phyloP scores from a whole-genome alignment of 352 stramenopile genomes.

The Globisporangium okanoganense region DNA sequence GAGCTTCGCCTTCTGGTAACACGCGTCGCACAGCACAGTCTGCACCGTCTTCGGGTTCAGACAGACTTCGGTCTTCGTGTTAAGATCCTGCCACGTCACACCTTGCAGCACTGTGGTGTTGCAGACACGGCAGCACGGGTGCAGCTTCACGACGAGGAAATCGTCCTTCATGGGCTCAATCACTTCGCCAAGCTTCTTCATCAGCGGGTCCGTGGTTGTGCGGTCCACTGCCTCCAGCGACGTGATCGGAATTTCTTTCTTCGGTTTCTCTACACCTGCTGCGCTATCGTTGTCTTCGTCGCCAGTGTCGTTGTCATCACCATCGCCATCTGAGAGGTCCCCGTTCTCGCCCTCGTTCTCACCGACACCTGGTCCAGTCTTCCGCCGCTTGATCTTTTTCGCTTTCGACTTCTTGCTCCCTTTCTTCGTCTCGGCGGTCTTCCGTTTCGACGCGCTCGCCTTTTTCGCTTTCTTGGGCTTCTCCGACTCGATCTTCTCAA shows the following conservation, averaged over 20 bases:
- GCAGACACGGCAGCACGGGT: slow-evolving; percentile 80
- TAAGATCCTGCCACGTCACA: slow-evolving; percentile 57
- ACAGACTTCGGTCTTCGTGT: slow-evolving; percentile 55
- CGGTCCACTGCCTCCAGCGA: slow-evolving; percentile 65
- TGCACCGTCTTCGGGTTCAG: slow-evolving; percentile 67
- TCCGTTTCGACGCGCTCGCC: slow-evolving; percentile 53
- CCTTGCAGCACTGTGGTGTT: slow-evolving; percentile 74
- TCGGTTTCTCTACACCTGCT: slow-evolving; percentile 24
- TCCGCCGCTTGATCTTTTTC: slow-evolving; percentile 77
- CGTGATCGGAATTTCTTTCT: slow-evolving; percentile 32
- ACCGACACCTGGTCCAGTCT: slow-evolving; percentile 27
- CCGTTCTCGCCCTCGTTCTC: slow-evolving; percentile 32
- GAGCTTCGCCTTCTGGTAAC: slow-evolving; percentile 63
- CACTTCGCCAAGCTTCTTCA: slow-evolving; percentile 84
- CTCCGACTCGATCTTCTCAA: slow-evolving; percentile 86
- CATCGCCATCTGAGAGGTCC: slow-evolving; percentile 39
- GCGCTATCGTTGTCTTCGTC: slow-evolving; percentile 13
- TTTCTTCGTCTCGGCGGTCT: slow-evolving; percentile 62
- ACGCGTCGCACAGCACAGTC: slow-evolving; percentile 71
- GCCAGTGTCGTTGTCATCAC: slow-evolving; percentile 31
- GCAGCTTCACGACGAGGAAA: slow-evolving; percentile 84
- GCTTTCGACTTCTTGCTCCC: slow-evolving; percentile 68
- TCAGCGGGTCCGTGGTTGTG: slow-evolving; percentile 71
- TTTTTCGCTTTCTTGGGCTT: slow-evolving; percentile 80
- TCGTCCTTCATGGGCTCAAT: slow-evolving; percentile 91